Conservation (phyloP, 441 rosid genomes). For the Gossypium schwendimanii region DNA sequence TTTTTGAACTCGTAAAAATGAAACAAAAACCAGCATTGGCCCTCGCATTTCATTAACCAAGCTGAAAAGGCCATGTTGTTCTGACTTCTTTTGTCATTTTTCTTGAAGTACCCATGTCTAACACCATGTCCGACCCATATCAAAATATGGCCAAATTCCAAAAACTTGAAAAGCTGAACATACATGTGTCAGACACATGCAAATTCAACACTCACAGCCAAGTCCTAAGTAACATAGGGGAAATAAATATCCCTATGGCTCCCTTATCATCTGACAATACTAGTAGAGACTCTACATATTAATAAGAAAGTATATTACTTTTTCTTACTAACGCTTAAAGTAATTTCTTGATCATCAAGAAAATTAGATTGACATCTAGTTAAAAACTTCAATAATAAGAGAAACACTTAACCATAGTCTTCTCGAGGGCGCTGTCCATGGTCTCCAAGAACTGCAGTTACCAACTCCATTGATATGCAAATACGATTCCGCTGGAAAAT, state of each 20-base stretch:
- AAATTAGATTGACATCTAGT: neutral
- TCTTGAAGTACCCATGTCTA: neutral
- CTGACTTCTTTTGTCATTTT: neutral
- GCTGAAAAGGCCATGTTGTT: neutral
- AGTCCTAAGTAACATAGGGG: neutral
- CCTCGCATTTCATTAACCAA: neutral
- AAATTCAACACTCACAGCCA: neutral
- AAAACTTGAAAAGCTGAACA: neutral
- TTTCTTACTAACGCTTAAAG: neutral
- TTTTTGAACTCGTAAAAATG: no score
- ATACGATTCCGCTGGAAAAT: constrained; percentile 53
- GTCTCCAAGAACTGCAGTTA: constrained; percentile 96
- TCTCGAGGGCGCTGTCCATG: constrained; percentile 91
- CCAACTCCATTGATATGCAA: constrained; percentile 97
- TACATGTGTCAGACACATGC: neutral
- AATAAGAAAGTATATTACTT: neutral
- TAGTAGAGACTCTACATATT: neutral
- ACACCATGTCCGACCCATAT: neutral
- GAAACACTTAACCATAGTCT: constrained; percentile 56
- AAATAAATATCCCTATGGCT: neutral
- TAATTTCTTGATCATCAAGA: neutral
- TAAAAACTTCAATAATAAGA: neutral
- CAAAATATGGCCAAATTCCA: neutral
- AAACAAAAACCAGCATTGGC: neutral
- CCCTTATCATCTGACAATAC: neutral